Conservation (phyloP, 2,329 filamentous ascomycete genomes). For the Paramyrothecium sp. region DNA sequence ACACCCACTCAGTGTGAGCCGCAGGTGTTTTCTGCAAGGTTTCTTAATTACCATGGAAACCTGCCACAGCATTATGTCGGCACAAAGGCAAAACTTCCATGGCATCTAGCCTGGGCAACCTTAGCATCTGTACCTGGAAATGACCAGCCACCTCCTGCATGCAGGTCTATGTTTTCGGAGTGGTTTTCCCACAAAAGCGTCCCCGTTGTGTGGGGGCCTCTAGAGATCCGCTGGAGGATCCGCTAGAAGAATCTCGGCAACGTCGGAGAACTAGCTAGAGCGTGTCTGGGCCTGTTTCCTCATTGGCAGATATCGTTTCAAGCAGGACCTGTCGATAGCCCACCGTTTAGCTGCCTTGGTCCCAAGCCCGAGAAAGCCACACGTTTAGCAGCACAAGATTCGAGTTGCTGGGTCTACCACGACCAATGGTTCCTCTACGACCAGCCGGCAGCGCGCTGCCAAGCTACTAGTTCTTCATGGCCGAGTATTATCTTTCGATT, state of each 20-base stretch:
- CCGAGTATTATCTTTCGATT: neutral
- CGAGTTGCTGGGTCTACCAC: neutral
- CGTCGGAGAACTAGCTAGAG: neutral
- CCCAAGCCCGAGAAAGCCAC: neutral
- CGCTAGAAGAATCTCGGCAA: neutral
- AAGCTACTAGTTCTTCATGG: neutral
- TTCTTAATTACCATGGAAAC: neutral
- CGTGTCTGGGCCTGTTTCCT: neutral
- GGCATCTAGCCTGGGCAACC: too few relatives aligned
- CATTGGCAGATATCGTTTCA: neutral
- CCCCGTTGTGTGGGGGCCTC: neutral
- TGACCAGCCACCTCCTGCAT: too few relatives aligned
- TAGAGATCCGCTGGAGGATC: neutral
- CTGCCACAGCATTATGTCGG: too few relatives aligned
- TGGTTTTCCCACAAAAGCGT: too few relatives aligned
- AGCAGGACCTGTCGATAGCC: neutral
- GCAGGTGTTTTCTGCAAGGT: neutral
- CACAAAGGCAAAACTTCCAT: too few relatives aligned
- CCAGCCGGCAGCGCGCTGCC: neutral
- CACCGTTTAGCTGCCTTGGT: neutral
- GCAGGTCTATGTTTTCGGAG: too few relatives aligned
- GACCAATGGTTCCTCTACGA: neutral
- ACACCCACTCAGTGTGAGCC: neutral
- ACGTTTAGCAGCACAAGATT: neutral
- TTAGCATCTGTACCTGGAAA: too few relatives aligned